Base-by-base conservation (phyloP, 1,284 basidiomycete species). In the Sanguinoderma infundibulare region DNA sequence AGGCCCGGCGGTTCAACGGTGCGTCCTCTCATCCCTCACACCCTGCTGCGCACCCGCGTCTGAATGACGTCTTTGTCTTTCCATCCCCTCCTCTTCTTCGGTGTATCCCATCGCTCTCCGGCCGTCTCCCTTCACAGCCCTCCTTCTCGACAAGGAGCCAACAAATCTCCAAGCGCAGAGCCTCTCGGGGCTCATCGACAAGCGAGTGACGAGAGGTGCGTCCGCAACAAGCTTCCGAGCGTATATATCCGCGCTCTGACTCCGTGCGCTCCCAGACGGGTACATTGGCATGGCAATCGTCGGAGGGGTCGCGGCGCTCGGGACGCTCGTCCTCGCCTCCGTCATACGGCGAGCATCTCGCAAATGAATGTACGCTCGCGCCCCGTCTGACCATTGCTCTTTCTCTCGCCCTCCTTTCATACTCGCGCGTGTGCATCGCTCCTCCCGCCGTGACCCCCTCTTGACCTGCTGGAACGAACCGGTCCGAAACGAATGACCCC, bases 1-100 rank as follows among this genome's bases (percentile, higher is more conserved):
- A 98, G 74, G 95, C 96, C 2, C 90, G 86, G 76, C 90, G 87
- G 64, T 99, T 98, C 77, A 98, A 98, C 75, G 89, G 96, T 98
- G 55, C 64, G 90, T 73, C n/a, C 46, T 26, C 32, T 6, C 14
- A n/a, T n/a, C n/a, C n/a, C n/a, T n/a, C 24, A 28, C 12, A 8
- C n/a, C 44, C 22, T 28, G 5, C 24, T 22, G 20, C 42, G 15
- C 40, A 35, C n/a, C 35, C 5, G 30, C 20, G 4, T 51, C 20
- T 35, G n/a, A 30, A 4, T 32, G 20, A 24, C 57, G 7, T 34
- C 17, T 36, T 22, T 28, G 35, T 17, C 26, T 14, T 20, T 40
- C 22, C 14, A 38, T 14, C 2, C 6, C 39, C 9, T 12, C 17
- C 47, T 35, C 30, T n/a, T 54, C 30, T 22, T 49, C 8, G 24